A percentile compares a stretch with the other conserved stretches of the same genome.
Evolutionary conservation across 2,329 filamentous ascomycete genomes (phyloP).

Genomic region (Penicillium polonicum): DNA sequence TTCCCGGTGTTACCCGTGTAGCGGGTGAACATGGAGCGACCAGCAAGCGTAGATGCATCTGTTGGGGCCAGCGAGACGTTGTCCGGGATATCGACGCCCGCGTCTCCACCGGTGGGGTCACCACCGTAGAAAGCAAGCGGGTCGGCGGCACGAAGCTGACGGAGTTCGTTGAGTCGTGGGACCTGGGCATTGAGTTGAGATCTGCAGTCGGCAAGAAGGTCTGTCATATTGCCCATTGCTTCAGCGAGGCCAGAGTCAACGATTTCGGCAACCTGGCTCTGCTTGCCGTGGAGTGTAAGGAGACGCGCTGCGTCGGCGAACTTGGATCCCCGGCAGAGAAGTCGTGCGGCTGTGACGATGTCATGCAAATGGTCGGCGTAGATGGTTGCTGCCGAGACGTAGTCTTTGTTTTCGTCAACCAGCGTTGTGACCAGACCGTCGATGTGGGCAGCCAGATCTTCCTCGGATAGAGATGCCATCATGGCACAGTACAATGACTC

Average conservation of each 20-base stretch:
- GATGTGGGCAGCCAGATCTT: slow-evolving; percentile 68
- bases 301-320: slow-evolving; percentile 89
- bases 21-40: slow-evolving; percentile 85
- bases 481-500: slow-evolving; percentile 81
- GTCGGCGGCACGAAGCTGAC: slow-evolving; percentile 76
- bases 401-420: slow-evolving; percentile 76
- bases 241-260: slow-evolving; percentile 80
- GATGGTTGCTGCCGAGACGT: slow-evolving; percentile 73
- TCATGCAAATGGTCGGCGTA: slow-evolving; percentile 78
- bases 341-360: slow-evolving; percentile 66
- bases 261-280: slow-evolving; percentile 63
- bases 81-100: slow-evolving; percentile 74
- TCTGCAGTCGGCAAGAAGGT: slow-evolving; percentile 91
- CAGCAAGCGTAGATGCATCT: slow-evolving; percentile 70
- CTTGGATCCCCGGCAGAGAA: slow-evolving; percentile 80
- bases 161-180: slow-evolving; percentile 78
- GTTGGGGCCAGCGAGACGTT: slow-evolving; percentile 90
- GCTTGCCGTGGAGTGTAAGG: slow-evolving; percentile 59
- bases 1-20: slow-evolving; percentile 88
- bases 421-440: slow-evolving; percentile 72
- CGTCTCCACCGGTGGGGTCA: slow-evolving; percentile 56
- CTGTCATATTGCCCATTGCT: slow-evolving; percentile 76
- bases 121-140: slow-evolving; percentile 88
- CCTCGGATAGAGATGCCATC: slow-evolving; percentile 61
- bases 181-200: slow-evolving; percentile 80